A percentile compares a stretch with the other conserved stretches of the same genome.
Conservation (phyloP, 768 basidiomycete genomes). For the Tricholoma sp. region DNA sequence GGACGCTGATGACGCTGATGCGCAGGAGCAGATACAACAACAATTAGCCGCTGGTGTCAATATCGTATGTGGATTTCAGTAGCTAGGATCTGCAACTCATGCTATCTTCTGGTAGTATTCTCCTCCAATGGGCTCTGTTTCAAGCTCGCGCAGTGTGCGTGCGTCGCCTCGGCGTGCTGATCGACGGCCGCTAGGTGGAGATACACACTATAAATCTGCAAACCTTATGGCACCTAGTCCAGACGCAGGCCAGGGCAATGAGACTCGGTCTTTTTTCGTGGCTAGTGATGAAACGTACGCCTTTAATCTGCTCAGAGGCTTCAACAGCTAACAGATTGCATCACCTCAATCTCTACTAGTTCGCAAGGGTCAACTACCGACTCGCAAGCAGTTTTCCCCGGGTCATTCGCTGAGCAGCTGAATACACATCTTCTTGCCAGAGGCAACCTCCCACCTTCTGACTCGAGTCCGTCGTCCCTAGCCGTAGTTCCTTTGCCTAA, state of each 20-base stretch:
- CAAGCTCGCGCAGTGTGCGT: conserved; percentile 65
- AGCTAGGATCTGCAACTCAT: conserved; percentile 1
- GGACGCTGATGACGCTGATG: conserved; percentile 83
- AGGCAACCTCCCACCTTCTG: conserved; percentile 37
- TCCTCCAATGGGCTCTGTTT: conserved; percentile 51
- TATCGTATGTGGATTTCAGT: conserved; percentile 42
- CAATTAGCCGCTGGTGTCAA: conserved; percentile 73
- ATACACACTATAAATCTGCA: conserved; percentile 33
- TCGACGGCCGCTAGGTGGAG: conserved; percentile 36
- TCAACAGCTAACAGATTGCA: conserved; percentile 47
- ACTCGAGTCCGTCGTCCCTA: conserved; percentile 28
- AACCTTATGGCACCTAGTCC: conserved; percentile 37
- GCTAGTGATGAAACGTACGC: conserved; percentile 49
- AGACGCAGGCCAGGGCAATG: conserved; percentile 39
- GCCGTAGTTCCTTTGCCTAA: conserved; percentile 35
- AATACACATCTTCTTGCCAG: conserved; percentile 50
- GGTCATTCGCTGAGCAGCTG: conserved; percentile 59
- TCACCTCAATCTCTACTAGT: conserved; percentile 50
- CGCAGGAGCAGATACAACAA: conserved; percentile 83
- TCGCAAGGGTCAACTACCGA: conserved; percentile 31
- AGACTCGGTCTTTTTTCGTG: conserved; percentile 38
- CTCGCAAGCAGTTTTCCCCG: conserved; percentile 31
- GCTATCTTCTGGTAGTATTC: conserved; percentile 45
- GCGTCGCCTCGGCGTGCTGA: conserved; percentile 62
- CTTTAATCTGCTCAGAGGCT: conserved; percentile 36